A percentile compares a stretch with the other conserved stretches of the same genome.
Conservation (phyloP, 352 stramenopile species). For the Phytopythium aichiense region DNA sequence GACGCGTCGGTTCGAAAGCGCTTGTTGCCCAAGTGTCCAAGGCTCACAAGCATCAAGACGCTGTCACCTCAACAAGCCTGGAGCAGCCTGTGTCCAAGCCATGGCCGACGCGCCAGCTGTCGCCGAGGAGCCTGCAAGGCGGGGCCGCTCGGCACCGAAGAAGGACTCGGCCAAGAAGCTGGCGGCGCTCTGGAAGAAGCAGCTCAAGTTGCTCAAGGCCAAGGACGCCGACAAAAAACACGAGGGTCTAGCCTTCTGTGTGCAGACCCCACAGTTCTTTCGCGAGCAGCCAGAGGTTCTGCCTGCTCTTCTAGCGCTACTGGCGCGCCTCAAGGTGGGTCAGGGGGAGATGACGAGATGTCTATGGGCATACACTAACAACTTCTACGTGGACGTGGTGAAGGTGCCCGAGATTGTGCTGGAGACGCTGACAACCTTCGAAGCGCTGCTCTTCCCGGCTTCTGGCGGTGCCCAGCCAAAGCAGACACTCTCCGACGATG, state of each 20-base stretch:
- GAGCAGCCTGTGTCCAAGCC: background rate
- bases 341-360: no score
- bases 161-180: conserved; percentile 25
- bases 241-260: conserved; percentile 48
- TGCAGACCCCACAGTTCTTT: conserved; percentile 50
- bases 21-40: no score
- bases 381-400: background rate
- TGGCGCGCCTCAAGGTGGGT: conserved; percentile 49
- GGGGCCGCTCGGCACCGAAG: background rate
- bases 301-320: conserved; percentile 38
- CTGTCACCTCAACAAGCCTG: no score
- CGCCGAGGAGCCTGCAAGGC: background rate
- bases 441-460: conserved; percentile 13
- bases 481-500: background rate
- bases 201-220: conserved; percentile 56
- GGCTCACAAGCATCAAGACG: no score
- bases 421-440: conserved; percentile 25
- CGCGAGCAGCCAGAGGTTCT: conserved; percentile 51
- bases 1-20: background rate
- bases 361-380: background rate
- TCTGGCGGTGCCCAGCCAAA: no score
- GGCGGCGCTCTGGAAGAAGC: conserved; percentile 42
- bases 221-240: conserved; percentile 66
- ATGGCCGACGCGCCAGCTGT: background rate
- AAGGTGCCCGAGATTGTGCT: conserved; percentile 34